phyloP scores from a whole-genome alignment of 2,329 filamentous ascomycete species.

The Cryphonectria parasitica region DNA sequence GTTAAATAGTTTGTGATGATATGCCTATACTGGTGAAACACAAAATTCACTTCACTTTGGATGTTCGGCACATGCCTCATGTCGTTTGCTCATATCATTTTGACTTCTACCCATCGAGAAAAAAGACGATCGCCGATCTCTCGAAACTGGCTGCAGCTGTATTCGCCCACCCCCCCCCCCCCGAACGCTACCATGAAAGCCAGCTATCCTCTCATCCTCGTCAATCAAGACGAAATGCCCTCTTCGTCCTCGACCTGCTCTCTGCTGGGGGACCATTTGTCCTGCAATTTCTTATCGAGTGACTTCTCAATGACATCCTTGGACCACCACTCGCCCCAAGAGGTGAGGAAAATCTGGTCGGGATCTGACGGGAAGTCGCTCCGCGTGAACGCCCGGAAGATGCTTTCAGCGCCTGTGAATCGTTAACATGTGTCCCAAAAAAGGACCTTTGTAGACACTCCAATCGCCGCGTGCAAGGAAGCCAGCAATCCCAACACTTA shows the following conservation, averaged over 20 bases:
- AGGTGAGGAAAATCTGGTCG: slow-evolving; percentile 57
- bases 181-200: no score
- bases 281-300: slow-evolving; percentile 52
- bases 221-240: background rate
- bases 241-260: slow-evolving; percentile 53
- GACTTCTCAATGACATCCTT: slow-evolving; percentile 46
- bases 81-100: no score
- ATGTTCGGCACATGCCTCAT: background rate
- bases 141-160: no score
- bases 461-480: no score
- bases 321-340: slow-evolving; percentile 61
- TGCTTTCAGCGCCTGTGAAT: slow-evolving; percentile 47
- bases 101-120: no score
- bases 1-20: background rate
- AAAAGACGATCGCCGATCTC: no score
- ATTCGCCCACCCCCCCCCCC: no score
- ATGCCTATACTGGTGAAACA: background rate
- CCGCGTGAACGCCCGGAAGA: slow-evolving; percentile 48
- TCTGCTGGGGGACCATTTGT: slow-evolving; percentile 54
- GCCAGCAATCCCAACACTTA: slow-evolving; percentile 30
- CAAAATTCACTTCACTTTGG: background rate
- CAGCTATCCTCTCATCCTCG: background rate
- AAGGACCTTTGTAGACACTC: background rate
- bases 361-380: slow-evolving; percentile 55
- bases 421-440: background rate